Percentiles rank a stretch among this genome's conserved stretches.
Evolutionary conservation across 768 basidiomycete species (phyloP).

Genomic region (Tricholoma furcatifolium): DNA sequence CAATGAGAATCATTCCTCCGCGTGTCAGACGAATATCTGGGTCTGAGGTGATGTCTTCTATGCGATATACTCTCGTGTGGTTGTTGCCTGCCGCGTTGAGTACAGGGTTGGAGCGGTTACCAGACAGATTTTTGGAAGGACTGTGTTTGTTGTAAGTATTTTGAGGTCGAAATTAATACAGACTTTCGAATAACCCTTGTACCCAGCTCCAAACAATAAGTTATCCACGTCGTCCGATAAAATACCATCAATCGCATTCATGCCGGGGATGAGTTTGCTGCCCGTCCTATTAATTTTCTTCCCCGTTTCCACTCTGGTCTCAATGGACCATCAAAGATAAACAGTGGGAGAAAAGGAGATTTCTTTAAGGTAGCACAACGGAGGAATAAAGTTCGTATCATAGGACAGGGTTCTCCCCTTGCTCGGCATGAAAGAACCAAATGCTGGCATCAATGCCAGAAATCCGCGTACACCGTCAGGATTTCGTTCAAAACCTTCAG

Average conservation of each 20-base stretch:
- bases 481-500: conserved; percentile 73
- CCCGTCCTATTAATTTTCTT: conserved; percentile 63
- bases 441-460: conserved; percentile 85
- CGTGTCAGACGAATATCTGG: conserved; percentile 50
- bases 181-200: conserved; percentile 83
- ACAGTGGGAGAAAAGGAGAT: conserved; percentile 81
- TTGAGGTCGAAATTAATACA: conserved; percentile 39
- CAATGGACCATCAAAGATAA: conserved; percentile 89
- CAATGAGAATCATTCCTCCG: conserved; percentile 80
- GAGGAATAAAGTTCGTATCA: conserved; percentile 79
- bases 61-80: conserved; percentile 50
- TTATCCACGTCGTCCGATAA: conserved; percentile 94
- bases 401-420: conserved; percentile 89
- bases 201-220: conserved; percentile 88
- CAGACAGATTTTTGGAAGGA: conserved; percentile 69
- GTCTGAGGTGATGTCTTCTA: conserved; percentile 38
- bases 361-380: conserved; percentile 77
- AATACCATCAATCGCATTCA: conserved; percentile 83
- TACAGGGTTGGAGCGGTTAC: conserved; percentile 62
- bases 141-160: conserved; percentile 45
- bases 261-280: conserved; percentile 69
- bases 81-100: conserved; percentile 71
- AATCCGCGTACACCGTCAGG: conserved; percentile 65
- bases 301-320: conserved; percentile 81
- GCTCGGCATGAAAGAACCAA: conserved; percentile 80